These are phyloP conservation scores for Pseudopyricularia javanii DNA, from an alignment of 2,329 filamentous ascomycete species.

Conservation along the genomic window DNA sequence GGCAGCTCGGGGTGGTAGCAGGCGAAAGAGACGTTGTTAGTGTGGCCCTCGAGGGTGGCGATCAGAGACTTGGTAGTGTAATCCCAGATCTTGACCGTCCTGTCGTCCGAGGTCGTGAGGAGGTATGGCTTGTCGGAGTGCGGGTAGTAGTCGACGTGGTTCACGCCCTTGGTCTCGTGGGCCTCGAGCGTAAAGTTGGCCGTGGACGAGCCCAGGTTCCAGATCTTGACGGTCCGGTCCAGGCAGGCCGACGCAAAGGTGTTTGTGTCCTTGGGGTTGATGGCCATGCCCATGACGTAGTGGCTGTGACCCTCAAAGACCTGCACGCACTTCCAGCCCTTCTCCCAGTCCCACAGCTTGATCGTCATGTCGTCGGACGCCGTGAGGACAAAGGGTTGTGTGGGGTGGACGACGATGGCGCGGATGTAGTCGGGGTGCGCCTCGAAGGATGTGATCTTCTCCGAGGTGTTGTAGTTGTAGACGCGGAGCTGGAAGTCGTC, in stretches of 20 bases:
- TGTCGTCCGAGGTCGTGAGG: conserved; percentile 90
- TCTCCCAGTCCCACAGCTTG: conserved; percentile 98
- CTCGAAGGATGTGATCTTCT: conserved; percentile 96
- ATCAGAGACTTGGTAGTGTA: conserved; percentile 98
- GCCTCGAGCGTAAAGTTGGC: conserved; percentile 96
- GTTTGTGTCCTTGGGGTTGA: conserved; percentile 96
- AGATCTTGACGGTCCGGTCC: conserved; percentile 75
- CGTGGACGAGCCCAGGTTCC: conserved; percentile 76
- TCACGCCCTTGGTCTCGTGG: conserved; percentile 94
- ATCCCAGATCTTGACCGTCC: conserved; percentile 97
- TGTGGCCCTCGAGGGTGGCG: conserved; percentile 91
- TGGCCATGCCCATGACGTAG: conserved; percentile 87
- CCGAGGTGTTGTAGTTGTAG: conserved; percentile 91
- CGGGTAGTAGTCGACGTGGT: conserved; percentile 86
- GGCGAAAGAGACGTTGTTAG: conserved; percentile 95
- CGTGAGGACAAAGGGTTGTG: conserved; percentile 89
- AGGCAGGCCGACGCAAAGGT: conserved; percentile 87
- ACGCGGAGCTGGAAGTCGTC: conserved; percentile 60
- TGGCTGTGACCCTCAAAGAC: conserved; percentile 93
- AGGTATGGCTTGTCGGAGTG: conserved; percentile 73
- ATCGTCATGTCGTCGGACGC: conserved; percentile 98
- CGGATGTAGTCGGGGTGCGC: conserved; percentile 98
- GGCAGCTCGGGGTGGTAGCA: conserved; percentile 96
- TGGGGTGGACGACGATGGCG: conserved; percentile 89
- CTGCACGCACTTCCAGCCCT: conserved; percentile 94